Conservation (phyloP, 2,329 filamentous ascomycete genomes). For the Diaporthe capsici region DNA sequence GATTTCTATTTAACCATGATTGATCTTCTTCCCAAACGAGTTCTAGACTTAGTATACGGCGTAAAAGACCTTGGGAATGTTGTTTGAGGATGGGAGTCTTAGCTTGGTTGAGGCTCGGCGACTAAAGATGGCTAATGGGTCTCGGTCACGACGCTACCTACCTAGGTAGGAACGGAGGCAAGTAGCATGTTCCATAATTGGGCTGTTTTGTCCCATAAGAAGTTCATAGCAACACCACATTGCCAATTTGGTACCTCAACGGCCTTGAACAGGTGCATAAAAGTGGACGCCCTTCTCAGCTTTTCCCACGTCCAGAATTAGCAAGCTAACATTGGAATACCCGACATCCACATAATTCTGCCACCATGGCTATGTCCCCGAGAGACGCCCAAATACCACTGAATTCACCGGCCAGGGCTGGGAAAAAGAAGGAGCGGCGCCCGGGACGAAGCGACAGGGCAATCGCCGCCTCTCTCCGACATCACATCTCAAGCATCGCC, state of each 20-base stretch:
- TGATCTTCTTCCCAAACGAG: too few species aligned
- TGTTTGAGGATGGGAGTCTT: too few species aligned
- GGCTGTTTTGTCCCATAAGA: background rate
- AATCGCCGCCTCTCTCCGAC: background rate
- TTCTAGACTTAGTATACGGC: too few species aligned
- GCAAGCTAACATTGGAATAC: background rate
- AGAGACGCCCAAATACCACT: background rate
- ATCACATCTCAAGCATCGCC: slow-evolving; percentile 9
- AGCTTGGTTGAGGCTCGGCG: background rate
- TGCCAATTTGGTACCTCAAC: background rate
- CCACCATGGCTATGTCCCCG: background rate
- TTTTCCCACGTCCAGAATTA: background rate
- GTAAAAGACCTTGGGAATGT: too few species aligned
- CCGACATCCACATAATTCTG: background rate
- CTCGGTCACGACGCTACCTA: background rate
- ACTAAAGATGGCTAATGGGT: background rate
- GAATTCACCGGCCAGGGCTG: background rate
- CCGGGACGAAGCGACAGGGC: background rate
- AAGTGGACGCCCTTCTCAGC: background rate
- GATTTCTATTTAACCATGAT: too few species aligned
- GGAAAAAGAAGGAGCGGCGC: background rate
- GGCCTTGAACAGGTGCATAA: background rate
- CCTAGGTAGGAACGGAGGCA: background rate
- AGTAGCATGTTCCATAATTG: background rate
- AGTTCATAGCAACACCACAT: too few species aligned